Base-by-base conservation (phyloP, 805 yeast species). In the Candida silvatica region DNA sequence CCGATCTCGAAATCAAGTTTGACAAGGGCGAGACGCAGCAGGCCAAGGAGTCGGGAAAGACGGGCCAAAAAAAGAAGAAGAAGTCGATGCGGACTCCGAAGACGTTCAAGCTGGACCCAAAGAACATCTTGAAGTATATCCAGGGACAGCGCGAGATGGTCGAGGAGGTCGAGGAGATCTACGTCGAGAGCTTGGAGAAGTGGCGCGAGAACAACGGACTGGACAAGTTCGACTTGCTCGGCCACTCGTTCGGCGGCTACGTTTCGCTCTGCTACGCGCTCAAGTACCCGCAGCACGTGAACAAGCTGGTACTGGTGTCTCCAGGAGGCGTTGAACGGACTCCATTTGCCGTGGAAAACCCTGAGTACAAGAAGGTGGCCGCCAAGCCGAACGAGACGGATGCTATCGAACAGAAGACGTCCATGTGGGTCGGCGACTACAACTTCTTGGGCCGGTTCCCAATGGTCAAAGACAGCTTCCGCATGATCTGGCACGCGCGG, bases 161-260 rank as follows among this genome's bases (percentile, higher is more conserved):
- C 3, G 20, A 47, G 11, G 61, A 62, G 9, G 69, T 76, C 24
- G 84, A 80, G 43, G 49, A 62, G 12, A 70, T 74, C 44, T 81
- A 79, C 42, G 51, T 71, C 6, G 70, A 67, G 7, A 70, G 78
- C 2, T 52, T 84, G 5, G 90, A 83, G 34, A 51, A 56, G 5
- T 83, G 94, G 92, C 61, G 92, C 45, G 39, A 37, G 6, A 56
- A 47, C 6, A 59, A 69, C 16, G 62, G 64, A 0, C 52, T 83
- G 8, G 67, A 63, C 2, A 66, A 71, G 41, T 67, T 84, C 27
- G 80, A 72, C 46, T 49, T 84, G 11, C 58, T 83, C 16, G 90
- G 86, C 1, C 94, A 84, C 54, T 82, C 94, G 0, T 75, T 74
- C 43, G 94, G 94, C 22, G 92, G 86, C 0, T 78, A 80, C 46